Conservation (phyloP, 2,329 filamentous ascomycete genomes). For the Sarocladiaceae sp. region DNA sequence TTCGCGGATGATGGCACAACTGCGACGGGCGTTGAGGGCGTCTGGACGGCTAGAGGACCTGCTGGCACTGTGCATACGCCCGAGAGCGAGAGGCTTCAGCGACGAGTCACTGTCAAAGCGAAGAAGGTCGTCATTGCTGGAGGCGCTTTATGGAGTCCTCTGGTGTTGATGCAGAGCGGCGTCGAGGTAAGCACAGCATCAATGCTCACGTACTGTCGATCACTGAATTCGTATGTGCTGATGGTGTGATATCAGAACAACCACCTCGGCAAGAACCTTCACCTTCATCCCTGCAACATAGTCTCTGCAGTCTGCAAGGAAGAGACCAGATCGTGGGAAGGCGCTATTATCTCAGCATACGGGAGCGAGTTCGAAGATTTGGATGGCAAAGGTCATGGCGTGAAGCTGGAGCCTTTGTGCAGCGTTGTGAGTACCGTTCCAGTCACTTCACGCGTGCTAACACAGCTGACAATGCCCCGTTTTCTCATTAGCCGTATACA, state of each 20-base stretch:
- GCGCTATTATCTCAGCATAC: conserved; percentile 73
- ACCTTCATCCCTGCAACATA: conserved; percentile 68
- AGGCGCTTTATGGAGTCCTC: conserved; percentile 70
- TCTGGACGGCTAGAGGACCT: conserved; percentile 67
- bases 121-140: conserved; percentile 74
- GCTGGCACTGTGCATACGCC: conserved; percentile 50
- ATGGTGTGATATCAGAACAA: conserved; percentile 47
- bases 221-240: background rate
- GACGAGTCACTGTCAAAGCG: conserved; percentile 66
- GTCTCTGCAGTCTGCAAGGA: conserved; percentile 60
- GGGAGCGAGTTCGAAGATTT: conserved; percentile 74
- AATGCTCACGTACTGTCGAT: background rate
- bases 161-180: conserved; percentile 71
- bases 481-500: conserved; percentile 48
- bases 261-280: conserved; percentile 75
- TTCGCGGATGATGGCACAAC: conserved; percentile 52
- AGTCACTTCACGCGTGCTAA: background rate
- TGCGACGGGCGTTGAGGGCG: conserved; percentile 66
- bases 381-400: conserved; percentile 73
- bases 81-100: conserved; percentile 39
- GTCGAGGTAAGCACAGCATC: conserved; percentile 47
- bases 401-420: conserved; percentile 69
- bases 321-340: conserved; percentile 64
- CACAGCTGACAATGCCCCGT: conserved; percentile 14
- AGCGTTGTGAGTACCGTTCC: conserved; percentile 49